Evolutionary conservation across 2,329 filamentous ascomycete species (phyloP), one percentile per base, ranked within the genome.

Genomic region (Periconia sp.): DNA sequence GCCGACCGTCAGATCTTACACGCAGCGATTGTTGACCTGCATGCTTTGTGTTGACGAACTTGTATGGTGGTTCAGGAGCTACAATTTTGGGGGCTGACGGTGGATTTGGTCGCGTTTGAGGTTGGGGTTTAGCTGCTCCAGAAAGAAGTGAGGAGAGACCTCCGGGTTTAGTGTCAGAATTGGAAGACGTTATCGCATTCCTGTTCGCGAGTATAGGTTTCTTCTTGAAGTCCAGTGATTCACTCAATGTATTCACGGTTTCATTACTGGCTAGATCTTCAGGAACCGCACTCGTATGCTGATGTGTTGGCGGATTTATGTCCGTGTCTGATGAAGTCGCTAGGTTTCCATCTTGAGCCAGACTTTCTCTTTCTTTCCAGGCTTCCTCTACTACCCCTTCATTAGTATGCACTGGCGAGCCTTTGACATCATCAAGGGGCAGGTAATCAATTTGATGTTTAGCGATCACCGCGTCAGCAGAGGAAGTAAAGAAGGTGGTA

Each of bases 1-100:
- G 82, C 58, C 84, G 88, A 2, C 86, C 89, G 70, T 99, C 94
- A 1, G 85, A 87, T 14, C 94, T 85, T 20, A 97, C 81, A 3
- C 76, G 77, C 7, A 99, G 76, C 11, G 86, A 85, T 73, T 99
- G 94, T 71, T 97, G 93, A 1, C 94, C 94, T 0, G 92, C 84
- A 71, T 97, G 94, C 67, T 89, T 93, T 1, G 93, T 97, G 62
- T 93, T 86, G 43, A 86, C 59, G 0, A 76, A 72, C 64, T 87
- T 89, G 47, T 87, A 54, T 9, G 71, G 65, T 0, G 87, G 82
- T 49, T 81, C 57, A 40, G 56, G 17, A 17, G 55, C 53, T 14
- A 57, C 40, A 23, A 35, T 45, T 2, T 41, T 47, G 7, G 43
- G 46, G 9, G 49, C 14, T 19, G 57, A 51, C 1, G 52, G 57